Conservation (phyloP, 805 yeast genomes). For the Grigorovia transvaalensis region DNA sequence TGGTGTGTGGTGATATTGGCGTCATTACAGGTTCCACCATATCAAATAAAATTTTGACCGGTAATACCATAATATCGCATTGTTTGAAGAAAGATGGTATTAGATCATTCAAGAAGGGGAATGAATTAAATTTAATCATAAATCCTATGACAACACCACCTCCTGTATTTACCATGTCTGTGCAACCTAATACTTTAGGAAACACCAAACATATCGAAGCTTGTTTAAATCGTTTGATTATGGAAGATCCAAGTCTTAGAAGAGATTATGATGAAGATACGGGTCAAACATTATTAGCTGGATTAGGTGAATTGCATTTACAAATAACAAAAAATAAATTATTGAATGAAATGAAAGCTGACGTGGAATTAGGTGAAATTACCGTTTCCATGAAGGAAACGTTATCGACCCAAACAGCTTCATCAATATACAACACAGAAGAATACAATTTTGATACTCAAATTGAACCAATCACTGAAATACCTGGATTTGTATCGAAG, state of each 20-base stretch:
- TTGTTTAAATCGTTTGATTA: conserved; percentile 52
- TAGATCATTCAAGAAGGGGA: conserved; percentile 30
- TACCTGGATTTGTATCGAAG: conserved; percentile 2
- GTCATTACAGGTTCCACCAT: conserved; percentile 38
- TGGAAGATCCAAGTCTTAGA: conserved; percentile 85
- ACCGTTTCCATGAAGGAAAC: conserved; percentile 88
- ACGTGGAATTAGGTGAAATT: conserved; percentile 69
- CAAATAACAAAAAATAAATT: conserved; percentile 79
- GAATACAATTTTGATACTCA: conserved; percentile 15
- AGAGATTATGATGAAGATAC: conserved; percentile 66
- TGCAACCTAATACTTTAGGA: conserved; percentile 77
- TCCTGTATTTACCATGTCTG: conserved; percentile 77
- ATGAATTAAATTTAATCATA: conserved; percentile 38
- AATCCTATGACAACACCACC: conserved; percentile 82
- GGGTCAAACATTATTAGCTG: conserved; percentile 89
- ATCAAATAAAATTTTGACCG: conserved; percentile 62
- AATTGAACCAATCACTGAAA: conserved; percentile 8
- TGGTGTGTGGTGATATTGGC: conserved; percentile 80
- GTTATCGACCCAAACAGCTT: conserved; percentile 10
- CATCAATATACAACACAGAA: conserved; percentile 6
- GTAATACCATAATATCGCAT: conserved; percentile 76
- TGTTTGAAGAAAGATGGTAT: conserved; percentile 42
- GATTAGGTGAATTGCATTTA: conserved; percentile 95
- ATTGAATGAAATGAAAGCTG: conserved; percentile 72
- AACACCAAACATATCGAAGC: conserved; percentile 66